Base-by-base conservation (phyloP, 2,329 filamentous ascomycete genomes). In the Arthrobotrys megalospora region DNA sequence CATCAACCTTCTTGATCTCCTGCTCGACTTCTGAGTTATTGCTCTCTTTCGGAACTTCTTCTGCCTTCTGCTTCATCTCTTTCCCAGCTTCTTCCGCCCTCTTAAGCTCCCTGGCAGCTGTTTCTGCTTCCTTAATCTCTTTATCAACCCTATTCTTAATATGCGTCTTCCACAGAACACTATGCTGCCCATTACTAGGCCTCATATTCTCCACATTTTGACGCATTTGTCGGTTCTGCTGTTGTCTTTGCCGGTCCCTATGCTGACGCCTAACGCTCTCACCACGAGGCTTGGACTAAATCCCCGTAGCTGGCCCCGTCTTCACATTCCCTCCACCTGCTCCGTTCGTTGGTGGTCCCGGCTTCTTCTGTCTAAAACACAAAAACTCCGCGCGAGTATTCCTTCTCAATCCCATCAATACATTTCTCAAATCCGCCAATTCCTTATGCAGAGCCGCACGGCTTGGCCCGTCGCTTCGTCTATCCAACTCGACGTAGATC, bases 401-500 rank as follows among this genome's bases (percentile, higher is more conserved):
- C 82, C 97, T 93, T 73, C 93, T 87, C 80, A 97, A 85, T 81
- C 90, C 90, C 88, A 97, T 98, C 80, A 99, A 86, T 53, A 95
- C 91, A 62, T 89, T 91, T 79, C 95, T 90, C 92, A 99, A 94
- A 83, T 94, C 93, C 1, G 93, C 92, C 80, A 99, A 85, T 86
- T 98, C 95, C 68, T 89, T 90, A 85, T 98, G 95, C 81, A 99
- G 86, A 77, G 89, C 88, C 10, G 90, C 88, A 63, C 96, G 88
- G 2, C 94, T 94, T 76, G 93, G 91, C 81, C 96, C 94, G 83
- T 97, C 94, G 65, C 96, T 98, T 62, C 94, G 90, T 76, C 90
- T 89, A 83, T 99, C 96, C 14, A 99, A 86, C 83, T 96, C 93
- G 80, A 96, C 90, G 84, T 98, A 99, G 58, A 99, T 95, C 83